Conservation (phyloP, 169 alveolate species). For the Theileria annulata region DNA sequence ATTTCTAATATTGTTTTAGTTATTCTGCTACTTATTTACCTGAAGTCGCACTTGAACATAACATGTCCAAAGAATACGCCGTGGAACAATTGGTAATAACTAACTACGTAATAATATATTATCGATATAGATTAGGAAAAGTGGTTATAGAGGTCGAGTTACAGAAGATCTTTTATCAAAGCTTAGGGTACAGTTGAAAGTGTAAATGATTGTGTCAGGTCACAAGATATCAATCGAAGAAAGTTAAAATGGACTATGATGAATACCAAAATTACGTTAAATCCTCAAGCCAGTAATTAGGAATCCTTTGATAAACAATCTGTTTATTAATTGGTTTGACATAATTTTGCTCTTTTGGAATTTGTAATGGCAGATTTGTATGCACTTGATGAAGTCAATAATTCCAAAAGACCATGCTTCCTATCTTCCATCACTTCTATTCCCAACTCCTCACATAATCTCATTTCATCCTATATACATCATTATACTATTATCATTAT, state of each 20-base stretch:
- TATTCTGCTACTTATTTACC: constrained; percentile 75
- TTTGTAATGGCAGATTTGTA: constrained; percentile 56
- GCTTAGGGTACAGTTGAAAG: constrained; percentile 32
- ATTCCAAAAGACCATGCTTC: constrained; percentile 28
- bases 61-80: constrained; percentile 46
- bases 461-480: neutral
- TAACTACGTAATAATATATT: too few species aligned
- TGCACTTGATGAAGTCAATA: constrained; percentile 56
- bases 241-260: constrained; percentile 26
- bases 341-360: constrained; percentile 36
- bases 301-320: neutral
- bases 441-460: constrained; percentile 35
- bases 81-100: constrained; percentile 39
- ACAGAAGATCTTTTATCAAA: constrained; percentile 7
- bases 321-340: constrained; percentile 12
- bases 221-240: constrained; percentile 50
- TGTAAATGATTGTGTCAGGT: too few species aligned
- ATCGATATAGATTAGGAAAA: constrained; percentile 58
- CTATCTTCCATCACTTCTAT: constrained; percentile 26
- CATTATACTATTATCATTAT: neutral
- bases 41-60: constrained; percentile 70
- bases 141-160: constrained; percentile 41
- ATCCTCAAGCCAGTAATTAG: neutral
- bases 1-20: constrained; percentile 5
- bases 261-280: constrained; percentile 5